Base-by-base conservation (phyloP, 2,329 filamentous ascomycete species). In the Aschersonia sp. region DNA sequence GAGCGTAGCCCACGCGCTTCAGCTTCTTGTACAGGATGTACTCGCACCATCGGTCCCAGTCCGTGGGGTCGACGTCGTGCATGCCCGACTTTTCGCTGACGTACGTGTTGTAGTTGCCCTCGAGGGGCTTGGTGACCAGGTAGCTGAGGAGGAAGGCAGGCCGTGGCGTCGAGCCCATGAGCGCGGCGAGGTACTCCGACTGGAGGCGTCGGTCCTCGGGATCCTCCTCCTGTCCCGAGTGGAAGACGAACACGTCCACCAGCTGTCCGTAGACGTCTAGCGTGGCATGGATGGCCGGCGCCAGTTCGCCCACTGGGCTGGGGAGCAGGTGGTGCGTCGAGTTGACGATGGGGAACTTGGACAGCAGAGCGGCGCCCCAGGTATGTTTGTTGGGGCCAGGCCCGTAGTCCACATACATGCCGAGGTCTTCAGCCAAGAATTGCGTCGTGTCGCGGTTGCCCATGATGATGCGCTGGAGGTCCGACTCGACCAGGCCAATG, bases 1-100 rank as follows among this genome's bases (percentile, higher is more conserved):
- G 74, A 4, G 92, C 92, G 62, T 98, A 98, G 1, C 88, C 91
- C 0, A 85, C 83, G 52, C 91, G 77, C 65, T 82, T 83, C 52
- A 98, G 68, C 9, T 82, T 82, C 72, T 96, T 96, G 74, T 88
- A 98, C 30, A 98, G 70, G 54, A 98, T 96, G 65, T 98, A 98
- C 70, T 98, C 91, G 70, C 92, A 98, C 92, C 92, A 98, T 48
- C 92, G 75, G 64, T 98, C 92, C 89, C 89, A 95, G 63, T 98
- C 92, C 3, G 74, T 82, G 0, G 82, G 78, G 59, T 98, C 92
- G 45, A 98, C 92, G 59, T 98, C 92, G 59, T 86, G 82, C 92
- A 98, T 98, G 7, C 89, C 87, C 50, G 85, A 94, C 50, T 71
- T 71, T 47, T 88, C 76, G 49, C 87, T 87, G 30, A 97, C 92